phyloP scores from a whole-genome alignment of 306 rosid species.

The Quillaja saponaria region DNA sequence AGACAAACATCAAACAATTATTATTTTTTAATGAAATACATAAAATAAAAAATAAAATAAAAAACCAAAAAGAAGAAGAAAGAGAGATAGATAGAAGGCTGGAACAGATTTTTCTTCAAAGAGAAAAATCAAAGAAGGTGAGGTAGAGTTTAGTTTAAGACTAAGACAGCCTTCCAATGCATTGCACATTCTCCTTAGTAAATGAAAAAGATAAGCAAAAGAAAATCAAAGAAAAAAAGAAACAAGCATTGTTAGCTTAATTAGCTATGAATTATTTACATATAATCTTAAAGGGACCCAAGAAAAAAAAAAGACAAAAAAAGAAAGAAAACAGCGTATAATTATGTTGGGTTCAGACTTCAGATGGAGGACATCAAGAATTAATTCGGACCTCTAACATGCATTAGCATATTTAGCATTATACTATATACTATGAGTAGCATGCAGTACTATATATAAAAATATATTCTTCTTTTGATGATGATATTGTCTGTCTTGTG shows the following conservation, averaged over 20 bases:
- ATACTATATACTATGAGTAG: constrained; percentile 2
- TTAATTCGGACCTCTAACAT: constrained; percentile 29
- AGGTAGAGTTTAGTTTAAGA: too few species aligned
- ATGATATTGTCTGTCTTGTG: background rate
- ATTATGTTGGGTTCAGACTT: constrained; percentile 34
- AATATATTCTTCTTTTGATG: constrained; percentile 15
- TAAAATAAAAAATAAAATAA: background rate
- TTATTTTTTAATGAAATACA: background rate
- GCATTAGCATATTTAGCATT: constrained; percentile 33
- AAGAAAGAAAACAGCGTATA: constrained; percentile 17
- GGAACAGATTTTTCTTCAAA: background rate
- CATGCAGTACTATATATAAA: constrained; percentile 15
- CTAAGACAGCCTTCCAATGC: too few species aligned
- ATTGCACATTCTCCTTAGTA: too few species aligned
- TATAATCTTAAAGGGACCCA: constrained; percentile 16
- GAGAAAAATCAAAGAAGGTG: background rate
- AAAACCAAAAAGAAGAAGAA: background rate
- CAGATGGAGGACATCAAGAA: constrained; percentile 21
- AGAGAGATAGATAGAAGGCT: too few species aligned
- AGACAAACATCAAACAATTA: constrained; percentile 12
- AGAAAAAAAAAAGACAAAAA: background rate
- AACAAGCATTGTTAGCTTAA: background rate
- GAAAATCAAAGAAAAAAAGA: background rate
- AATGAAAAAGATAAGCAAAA: too few species aligned
- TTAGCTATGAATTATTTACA: constrained; percentile 42